Base-by-base conservation (phyloP, 495 filamentous ascomycete genomes). In the Penicillium goetzii region DNA sequence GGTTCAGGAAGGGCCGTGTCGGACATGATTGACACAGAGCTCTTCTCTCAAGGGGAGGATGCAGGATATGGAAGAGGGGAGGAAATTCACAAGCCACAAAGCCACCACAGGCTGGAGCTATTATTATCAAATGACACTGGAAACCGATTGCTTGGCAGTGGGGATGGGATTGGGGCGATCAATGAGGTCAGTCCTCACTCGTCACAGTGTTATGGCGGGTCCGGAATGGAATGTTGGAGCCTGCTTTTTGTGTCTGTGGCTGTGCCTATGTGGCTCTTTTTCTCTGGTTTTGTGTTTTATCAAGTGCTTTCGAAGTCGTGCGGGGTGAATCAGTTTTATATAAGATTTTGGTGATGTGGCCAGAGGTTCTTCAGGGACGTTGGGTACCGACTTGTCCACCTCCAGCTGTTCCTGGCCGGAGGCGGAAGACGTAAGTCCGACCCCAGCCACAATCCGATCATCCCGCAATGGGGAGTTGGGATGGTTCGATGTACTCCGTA, bases 1-100 rank as follows among this genome's bases (percentile, higher is more conserved):
- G 73, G 62, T 62, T 76, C 70, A 50, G 68, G 67, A 5, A 76
- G 61, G 10, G 71, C 71, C 51, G 66, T 63, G 57, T 81, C 77
- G 57, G 78, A 77, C 72, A 80, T 78, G 26, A 40, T 64, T 14
- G 33, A 33, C 36, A 30, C 26, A 25, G 28, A 40, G 34, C 10
- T 10, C 36, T 30, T 47, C 19, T 36, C 41, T 26, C 32, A 59
- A 41, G 36, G 26, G 19, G 50, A 56, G 53, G 54, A 26, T 28
- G 43, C 5, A 26, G 41, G 41, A 58, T 55, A 21, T 34, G 49
- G 51, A 54, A 32, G 36, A 26, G 56, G 62, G 53, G 58, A 56
- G 33, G 57, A 58, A 56, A 45, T 23, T 23, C 58, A 59, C 50
- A 55, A 53, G 52, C 52, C 52, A 55, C 52, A 36, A 32, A 55